Percentiles rank a stretch among this genome's conserved stretches.
Conservation (phyloP, 2,329 filamentous ascomycete genomes). For the Talaromyces sp. region DNA sequence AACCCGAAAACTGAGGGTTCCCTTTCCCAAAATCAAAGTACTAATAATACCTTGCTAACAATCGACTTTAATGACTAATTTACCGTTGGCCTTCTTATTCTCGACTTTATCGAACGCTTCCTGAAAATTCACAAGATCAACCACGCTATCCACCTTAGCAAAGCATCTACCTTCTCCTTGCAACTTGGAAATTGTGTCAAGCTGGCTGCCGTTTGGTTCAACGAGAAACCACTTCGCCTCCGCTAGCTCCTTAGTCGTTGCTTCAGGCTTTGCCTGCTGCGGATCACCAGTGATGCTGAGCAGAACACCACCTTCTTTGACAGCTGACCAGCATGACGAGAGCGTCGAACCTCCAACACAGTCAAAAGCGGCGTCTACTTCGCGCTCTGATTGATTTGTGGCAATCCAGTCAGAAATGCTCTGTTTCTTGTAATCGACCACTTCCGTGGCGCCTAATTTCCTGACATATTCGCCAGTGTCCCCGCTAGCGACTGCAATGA, state of each 20-base stretch:
- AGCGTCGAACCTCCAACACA: slow-evolving; percentile 6
- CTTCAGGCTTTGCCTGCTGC: neutral
- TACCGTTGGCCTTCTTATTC: slow-evolving; percentile 2
- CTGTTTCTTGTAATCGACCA: slow-evolving; percentile 1
- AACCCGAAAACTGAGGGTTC: no score
- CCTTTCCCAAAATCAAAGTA: no score
- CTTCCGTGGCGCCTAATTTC: slow-evolving; percentile 1
- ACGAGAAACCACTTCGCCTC: slow-evolving; percentile 4
- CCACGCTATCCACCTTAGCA: slow-evolving; percentile 3
- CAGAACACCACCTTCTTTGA: slow-evolving; percentile 3
- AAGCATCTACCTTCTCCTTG: neutral
- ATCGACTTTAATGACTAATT: slow-evolving; percentile 5
- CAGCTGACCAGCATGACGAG: slow-evolving; percentile 1
- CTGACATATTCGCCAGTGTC: neutral
- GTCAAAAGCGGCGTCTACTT: slow-evolving; percentile 3
- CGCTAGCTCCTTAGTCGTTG: neutral
- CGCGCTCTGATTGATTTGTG: neutral
- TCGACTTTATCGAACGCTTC: slow-evolving; percentile 7
- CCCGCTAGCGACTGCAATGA: neutral
- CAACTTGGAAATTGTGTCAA: slow-evolving; percentile 2
- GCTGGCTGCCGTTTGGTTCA: neutral
- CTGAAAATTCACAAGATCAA: slow-evolving; percentile 5
- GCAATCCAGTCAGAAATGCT: neutral
- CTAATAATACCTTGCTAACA: no score
- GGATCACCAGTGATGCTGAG: slow-evolving; percentile 5